Percentiles rank a stretch among this genome's conserved stretches.
phyloP scores from a whole-genome alignment of 495 filamentous ascomycete species.

The Penicillium ochrochloron region DNA sequence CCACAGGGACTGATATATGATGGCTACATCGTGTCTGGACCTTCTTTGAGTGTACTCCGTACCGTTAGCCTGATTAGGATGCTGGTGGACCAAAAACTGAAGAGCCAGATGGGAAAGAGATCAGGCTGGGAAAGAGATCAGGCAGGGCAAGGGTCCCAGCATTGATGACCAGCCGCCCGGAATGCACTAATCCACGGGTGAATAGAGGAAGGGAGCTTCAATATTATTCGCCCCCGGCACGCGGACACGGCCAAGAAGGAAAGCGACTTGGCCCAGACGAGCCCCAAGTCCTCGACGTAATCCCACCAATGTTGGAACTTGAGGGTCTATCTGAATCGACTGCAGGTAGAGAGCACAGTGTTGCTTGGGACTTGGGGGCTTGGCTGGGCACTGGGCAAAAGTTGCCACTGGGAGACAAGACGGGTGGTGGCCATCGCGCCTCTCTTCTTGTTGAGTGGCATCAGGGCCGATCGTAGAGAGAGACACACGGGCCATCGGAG shows the following conservation, averaged over 20 bases:
- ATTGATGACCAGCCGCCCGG: constrained; percentile 1
- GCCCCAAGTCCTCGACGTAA: constrained; percentile 17
- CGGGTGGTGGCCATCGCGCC: neutral
- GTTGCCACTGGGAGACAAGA: constrained; percentile 1
- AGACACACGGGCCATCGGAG: constrained; percentile 17
- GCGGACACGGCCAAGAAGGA: neutral
- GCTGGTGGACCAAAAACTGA: neutral
- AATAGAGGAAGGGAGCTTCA: neutral
- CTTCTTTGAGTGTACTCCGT: neutral
- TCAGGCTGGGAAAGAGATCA: neutral
- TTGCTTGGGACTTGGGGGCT: neutral
- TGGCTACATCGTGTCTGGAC: constrained; percentile 9
- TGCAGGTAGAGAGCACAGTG: neutral
- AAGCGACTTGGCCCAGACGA: neutral
- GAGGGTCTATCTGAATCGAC: neutral
- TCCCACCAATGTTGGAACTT: neutral
- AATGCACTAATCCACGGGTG: constrained; percentile 8
- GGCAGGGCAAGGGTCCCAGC: neutral
- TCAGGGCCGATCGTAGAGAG: constrained; percentile 1
- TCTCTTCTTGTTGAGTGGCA: neutral
- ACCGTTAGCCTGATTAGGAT: constrained; percentile 5
- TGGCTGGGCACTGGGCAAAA: neutral
- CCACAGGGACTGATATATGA: constrained; percentile 11
- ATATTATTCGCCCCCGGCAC: constrained; percentile 1
- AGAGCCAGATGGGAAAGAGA: neutral